Evolutionary conservation across 805 yeast genomes (phyloP).

Genomic region (Ogataea ganodermae): DNA sequence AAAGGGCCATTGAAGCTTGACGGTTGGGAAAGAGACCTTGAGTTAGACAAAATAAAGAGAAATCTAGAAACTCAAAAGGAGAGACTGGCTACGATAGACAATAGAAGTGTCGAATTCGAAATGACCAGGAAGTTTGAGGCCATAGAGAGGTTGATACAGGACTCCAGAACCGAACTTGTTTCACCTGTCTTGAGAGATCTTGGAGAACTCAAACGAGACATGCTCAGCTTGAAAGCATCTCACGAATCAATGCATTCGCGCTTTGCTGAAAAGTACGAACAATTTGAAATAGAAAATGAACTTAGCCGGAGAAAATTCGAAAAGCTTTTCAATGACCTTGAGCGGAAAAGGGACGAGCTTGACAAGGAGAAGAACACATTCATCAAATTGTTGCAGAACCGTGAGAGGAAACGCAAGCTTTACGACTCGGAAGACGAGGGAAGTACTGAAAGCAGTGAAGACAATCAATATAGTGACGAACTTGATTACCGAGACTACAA

Average conservation of each 20-base stretch:
- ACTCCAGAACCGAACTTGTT: conserved; percentile 20
- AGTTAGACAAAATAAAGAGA: conserved; percentile 1
- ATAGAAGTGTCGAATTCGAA: background rate
- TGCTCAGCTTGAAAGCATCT: conserved; percentile 24
- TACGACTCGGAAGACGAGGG: conserved; percentile 12
- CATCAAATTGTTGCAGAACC: conserved; percentile 24
- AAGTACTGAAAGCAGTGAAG: background rate
- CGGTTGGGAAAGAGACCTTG: background rate
- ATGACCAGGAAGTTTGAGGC: conserved; percentile 14
- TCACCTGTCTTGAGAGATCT: conserved; percentile 23
- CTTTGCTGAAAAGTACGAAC: conserved; percentile 68
- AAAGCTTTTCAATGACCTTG: conserved; percentile 26
- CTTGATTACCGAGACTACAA: conserved; percentile 6
- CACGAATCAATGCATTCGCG: conserved; percentile 58
- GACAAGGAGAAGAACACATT: conserved; percentile 31
- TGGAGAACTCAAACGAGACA: conserved; percentile 25
- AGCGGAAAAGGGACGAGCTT: conserved; percentile 28
- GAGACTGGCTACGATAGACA: background rate
- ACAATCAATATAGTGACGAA: conserved; percentile 4
- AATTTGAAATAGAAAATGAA: conserved; percentile 53
- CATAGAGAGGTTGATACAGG: conserved; percentile 22
- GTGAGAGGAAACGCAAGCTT: conserved; percentile 16
- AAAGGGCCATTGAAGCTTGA: background rate
- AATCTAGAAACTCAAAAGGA: background rate
- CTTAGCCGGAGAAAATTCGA: conserved; percentile 28